phyloP scores from a whole-genome alignment of 2,329 filamentous ascomycete genomes.

The Endoconidiophora laricicola region DNA sequence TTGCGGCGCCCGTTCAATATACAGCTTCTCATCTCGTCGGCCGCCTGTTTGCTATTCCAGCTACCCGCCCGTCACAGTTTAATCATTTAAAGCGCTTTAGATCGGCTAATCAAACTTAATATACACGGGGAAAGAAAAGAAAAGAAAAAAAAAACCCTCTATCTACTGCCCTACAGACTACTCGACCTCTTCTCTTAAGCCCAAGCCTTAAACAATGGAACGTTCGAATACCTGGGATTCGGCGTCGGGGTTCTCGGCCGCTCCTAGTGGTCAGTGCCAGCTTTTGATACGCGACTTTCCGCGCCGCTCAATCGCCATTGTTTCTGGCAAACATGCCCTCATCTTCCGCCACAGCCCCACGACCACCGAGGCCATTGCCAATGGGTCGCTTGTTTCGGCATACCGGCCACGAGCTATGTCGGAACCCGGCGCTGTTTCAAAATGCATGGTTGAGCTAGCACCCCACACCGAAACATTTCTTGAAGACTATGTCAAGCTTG shows the following conservation, averaged over 20 bases:
- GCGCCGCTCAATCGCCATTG: slow-evolving; percentile 73
- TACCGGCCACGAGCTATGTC: slow-evolving; percentile 25
- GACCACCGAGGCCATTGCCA: slow-evolving; percentile 40
- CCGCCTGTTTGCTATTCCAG: no score
- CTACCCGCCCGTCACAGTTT: neutral
- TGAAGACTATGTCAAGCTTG: slow-evolving; percentile 60
- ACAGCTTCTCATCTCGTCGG: no score
- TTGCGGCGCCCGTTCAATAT: no score
- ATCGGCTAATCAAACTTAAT: no score
- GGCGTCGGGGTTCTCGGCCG: slow-evolving; percentile 13
- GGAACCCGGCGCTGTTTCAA: slow-evolving; percentile 31
- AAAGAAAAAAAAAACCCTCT: no score
- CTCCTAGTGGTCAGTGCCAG: slow-evolving; percentile 49
- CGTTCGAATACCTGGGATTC: slow-evolving; percentile 11
- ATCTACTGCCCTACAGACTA: neutral
- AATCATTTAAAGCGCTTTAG: no score
- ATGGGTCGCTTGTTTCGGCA: slow-evolving; percentile 40
- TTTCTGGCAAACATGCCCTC: slow-evolving; percentile 61
- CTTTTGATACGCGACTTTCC: slow-evolving; percentile 76
- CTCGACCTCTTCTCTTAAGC: neutral
- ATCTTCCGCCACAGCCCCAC: slow-evolving; percentile 66
- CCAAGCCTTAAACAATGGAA: slow-evolving; percentile 9
- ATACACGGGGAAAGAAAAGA: no score
- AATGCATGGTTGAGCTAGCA: slow-evolving; percentile 81
- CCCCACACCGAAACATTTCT: slow-evolving; percentile 48